Percentiles rank a stretch among this genome's conserved stretches.
phyloP scores from a whole-genome alignment of 164 flowering plant species.

The Paratinospora sagittata region DNA sequence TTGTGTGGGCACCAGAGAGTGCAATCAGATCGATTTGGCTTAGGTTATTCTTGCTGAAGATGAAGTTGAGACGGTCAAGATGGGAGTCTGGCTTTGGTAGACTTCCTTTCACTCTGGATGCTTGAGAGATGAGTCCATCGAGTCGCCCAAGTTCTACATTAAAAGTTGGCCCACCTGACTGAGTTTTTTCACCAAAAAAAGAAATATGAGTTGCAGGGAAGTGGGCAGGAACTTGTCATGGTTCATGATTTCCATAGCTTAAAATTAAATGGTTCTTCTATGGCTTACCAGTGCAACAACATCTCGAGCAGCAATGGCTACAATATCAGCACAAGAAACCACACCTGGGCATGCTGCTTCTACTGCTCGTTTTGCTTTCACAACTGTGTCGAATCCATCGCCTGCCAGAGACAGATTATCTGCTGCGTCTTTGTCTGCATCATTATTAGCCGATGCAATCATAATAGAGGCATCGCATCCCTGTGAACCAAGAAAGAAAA shows the following conservation, averaged over 20 bases:
- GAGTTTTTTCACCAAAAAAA: constrained; percentile 2
- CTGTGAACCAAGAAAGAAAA: constrained; percentile 21
- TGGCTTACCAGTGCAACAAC: constrained; percentile 52
- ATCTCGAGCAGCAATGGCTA: constrained; percentile 71
- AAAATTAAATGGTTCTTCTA: background rate
- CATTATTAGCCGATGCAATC: constrained; percentile 53
- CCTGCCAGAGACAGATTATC: constrained; percentile 72
- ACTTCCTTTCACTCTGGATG: constrained; percentile 51
- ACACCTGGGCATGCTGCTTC: constrained; percentile 61
- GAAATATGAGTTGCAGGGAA: background rate
- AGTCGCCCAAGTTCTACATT: constrained; percentile 64
- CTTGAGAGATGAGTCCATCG: constrained; percentile 55
- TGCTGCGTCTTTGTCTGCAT: constrained; percentile 65
- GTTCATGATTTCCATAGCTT: background rate
- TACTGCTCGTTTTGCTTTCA: constrained; percentile 62
- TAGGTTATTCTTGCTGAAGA: constrained; percentile 45
- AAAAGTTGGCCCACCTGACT: constrained; percentile 67
- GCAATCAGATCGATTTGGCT: constrained; percentile 59
- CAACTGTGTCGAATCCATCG: constrained; percentile 77
- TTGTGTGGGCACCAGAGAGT: constrained; percentile 76
- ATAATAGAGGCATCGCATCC: constrained; percentile 82
- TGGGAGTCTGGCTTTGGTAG: constrained; percentile 51
- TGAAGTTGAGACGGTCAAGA: constrained; percentile 33
- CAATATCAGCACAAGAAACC: constrained; percentile 76
- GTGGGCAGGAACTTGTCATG: background rate